A percentile compares a stretch with the other conserved stretches of the same genome.
phyloP scores from a whole-genome alignment of 768 basidiomycete genomes.

The Termitomyces sp. region DNA sequence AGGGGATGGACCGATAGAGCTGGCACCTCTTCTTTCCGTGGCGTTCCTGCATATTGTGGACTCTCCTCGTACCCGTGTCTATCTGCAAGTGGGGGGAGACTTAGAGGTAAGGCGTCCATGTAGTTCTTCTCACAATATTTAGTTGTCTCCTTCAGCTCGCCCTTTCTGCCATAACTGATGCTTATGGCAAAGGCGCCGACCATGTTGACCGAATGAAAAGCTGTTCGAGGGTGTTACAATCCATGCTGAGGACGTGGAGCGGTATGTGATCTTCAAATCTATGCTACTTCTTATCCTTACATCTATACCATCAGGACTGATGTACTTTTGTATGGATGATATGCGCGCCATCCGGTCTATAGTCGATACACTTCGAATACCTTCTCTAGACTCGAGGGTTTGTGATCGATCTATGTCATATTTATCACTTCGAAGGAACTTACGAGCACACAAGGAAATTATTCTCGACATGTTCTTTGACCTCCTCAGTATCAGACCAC shows the following conservation, averaged over 20 bases:
- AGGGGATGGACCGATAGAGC: conserved; percentile 86
- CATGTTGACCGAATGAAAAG: conserved; percentile 79
- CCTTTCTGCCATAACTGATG: conserved; percentile 87
- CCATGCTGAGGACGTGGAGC: conserved; percentile 90
- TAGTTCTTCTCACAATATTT: neutral
- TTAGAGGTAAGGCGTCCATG: conserved; percentile 65
- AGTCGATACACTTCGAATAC: conserved; percentile 83
- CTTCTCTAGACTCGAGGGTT: conserved; percentile 84
- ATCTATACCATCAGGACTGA: conserved; percentile 54
- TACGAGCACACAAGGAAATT: conserved; percentile 61
- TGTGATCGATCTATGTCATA: conserved; percentile 21
- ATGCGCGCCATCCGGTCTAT: conserved; percentile 83
- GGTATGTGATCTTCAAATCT: conserved; percentile 49
- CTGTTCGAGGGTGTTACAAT: conserved; percentile 73
- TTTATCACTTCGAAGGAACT: neutral
- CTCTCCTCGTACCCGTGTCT: conserved; percentile 76
- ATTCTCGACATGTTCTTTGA: conserved; percentile 94
- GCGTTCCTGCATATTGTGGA: conserved; percentile 85
- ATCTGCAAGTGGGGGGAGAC: conserved; percentile 79
- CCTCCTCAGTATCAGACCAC: conserved; percentile 85
- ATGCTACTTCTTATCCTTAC: neutral
- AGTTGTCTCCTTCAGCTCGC: conserved; percentile 55
- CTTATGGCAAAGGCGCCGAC: conserved; percentile 79
- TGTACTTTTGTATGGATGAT: conserved; percentile 92
- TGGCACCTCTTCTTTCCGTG: conserved; percentile 74